Evolutionary conservation across 106 monocot genomes (phyloP).

Genomic region (Dendrobium huoshanense): DNA sequence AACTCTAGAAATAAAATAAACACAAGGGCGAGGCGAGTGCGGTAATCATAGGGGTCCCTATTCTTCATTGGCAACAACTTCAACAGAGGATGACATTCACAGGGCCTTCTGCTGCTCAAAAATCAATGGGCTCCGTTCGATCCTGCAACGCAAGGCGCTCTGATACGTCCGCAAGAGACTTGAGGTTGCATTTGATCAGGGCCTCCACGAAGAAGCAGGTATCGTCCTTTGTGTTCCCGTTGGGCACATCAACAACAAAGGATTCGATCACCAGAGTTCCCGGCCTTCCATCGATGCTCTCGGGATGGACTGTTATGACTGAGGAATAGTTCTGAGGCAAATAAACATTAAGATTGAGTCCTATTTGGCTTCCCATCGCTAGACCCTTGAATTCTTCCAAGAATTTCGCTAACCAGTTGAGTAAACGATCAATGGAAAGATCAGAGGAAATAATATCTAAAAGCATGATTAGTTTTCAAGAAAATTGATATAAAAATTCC

Average conservation of each 20-base stretch:
- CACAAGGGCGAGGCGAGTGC: too few relatives aligned
- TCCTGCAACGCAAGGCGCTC: conserved; percentile 5
- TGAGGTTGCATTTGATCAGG: conserved; percentile 8
- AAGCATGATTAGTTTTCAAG: too few relatives aligned
- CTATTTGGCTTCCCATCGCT: too few relatives aligned
- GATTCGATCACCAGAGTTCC: conserved; percentile 7
- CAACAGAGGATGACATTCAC: too few relatives aligned
- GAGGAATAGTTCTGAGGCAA: not conserved
- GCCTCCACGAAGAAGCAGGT: conserved; percentile 8
- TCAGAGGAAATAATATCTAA: too few relatives aligned
- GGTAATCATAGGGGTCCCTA: too few relatives aligned
- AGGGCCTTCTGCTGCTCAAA: not conserved
- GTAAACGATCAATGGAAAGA: too few relatives aligned
- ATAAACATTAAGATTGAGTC: not conserved
- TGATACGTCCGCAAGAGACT: conserved; percentile 1
- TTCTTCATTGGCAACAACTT: too few relatives aligned
- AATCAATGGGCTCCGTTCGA: not conserved
- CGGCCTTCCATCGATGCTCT: conserved; percentile 8
- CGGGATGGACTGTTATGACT: not conserved
- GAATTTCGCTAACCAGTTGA: too few relatives aligned
- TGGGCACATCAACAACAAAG: not conserved
- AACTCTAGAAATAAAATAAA: too few relatives aligned
- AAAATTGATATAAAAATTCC: too few relatives aligned
- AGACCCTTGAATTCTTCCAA: too few relatives aligned
- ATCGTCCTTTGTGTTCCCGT: not conserved